A percentile compares a stretch with the other conserved stretches of the same genome.
These are phyloP conservation scores for Globisporangium abappressorium DNA, from an alignment of 352 stramenopile species.

Conservation along the genomic window DNA sequence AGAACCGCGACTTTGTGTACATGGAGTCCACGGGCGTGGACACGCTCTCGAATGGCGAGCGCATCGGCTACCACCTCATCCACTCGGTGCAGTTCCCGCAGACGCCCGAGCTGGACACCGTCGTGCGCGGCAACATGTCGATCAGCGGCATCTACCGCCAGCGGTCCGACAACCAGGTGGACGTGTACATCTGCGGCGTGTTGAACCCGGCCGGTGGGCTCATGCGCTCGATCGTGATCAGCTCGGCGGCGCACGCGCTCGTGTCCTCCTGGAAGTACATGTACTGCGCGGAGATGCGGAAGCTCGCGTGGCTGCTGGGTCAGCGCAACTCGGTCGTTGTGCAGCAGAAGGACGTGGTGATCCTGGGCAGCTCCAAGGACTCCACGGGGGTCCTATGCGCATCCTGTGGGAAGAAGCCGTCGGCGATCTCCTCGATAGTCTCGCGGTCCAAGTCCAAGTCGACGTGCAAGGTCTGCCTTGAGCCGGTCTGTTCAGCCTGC, in stretches of 20 bases:
- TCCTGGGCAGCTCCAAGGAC: conserved; percentile 2
- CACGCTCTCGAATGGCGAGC: conserved; percentile 43
- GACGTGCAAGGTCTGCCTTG: conserved; percentile 37
- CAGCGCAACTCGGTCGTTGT: conserved; percentile 17
- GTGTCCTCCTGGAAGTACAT: conserved; percentile 30
- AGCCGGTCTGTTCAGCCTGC: conserved; percentile 34
- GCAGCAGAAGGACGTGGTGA: conserved; percentile 13
- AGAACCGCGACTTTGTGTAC: conserved; percentile 62
- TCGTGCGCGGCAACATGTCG: conserved; percentile 49
- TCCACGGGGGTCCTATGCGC: conserved; percentile 12
- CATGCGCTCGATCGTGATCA: conserved; percentile 37
- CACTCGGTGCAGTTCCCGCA: conserved; percentile 64
- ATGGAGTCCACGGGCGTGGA: conserved; percentile 50
- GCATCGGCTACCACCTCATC: conserved; percentile 53
- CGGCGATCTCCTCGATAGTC: conserved; percentile 16
- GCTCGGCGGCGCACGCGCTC: conserved; percentile 35
- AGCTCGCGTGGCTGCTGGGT: conserved; percentile 36
- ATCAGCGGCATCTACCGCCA: conserved; percentile 56
- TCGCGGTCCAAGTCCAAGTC: conserved; percentile 20
- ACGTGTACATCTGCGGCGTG: conserved; percentile 26
- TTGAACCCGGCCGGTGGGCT: conserved; percentile 37
- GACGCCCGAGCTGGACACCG: conserved; percentile 29
- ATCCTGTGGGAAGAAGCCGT: conserved; percentile 28
- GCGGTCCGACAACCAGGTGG: conserved; percentile 19
- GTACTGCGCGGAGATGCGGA: conserved; percentile 63